These are phyloP conservation scores for Pythium apleroticum DNA, from an alignment of 352 stramenopile species.

Conservation along the genomic window DNA sequence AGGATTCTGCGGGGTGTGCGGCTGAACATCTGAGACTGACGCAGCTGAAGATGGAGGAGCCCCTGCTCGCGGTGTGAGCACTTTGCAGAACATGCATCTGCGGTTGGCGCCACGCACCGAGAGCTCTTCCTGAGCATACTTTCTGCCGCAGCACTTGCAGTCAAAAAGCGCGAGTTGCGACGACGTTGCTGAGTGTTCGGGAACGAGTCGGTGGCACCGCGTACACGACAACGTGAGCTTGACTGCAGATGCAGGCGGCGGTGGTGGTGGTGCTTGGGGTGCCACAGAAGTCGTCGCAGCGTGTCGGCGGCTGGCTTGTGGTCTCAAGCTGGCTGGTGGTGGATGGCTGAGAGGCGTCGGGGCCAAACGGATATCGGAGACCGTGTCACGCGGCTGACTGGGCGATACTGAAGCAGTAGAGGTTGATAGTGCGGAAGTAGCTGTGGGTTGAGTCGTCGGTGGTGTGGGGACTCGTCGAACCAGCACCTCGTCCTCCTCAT, in stretches of 20 bases:
- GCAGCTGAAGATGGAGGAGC: background rate
- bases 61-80: background rate
- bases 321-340: background rate
- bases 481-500: constrained; percentile 1
- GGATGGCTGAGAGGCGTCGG: background rate
- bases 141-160: constrained; percentile 13
- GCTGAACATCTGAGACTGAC: background rate
- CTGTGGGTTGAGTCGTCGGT: background rate
- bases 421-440: too few species aligned
- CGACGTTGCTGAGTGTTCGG: background rate
- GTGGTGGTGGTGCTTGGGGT: background rate
- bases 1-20: background rate
- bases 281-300: background rate
- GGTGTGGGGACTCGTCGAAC: background rate
- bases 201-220: constrained; percentile 10
- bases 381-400: background rate
- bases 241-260: background rate
- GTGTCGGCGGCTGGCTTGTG: background rate
- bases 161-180: background rate
- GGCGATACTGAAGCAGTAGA: too few species aligned
- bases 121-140: constrained; percentile 6
- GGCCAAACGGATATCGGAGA: background rate
- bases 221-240: constrained; percentile 7
- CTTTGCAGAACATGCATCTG: background rate
- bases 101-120: constrained; percentile 7